phyloP scores from a whole-genome alignment of 169 alveolate species.

The Cryptosporidium sp. region DNA sequence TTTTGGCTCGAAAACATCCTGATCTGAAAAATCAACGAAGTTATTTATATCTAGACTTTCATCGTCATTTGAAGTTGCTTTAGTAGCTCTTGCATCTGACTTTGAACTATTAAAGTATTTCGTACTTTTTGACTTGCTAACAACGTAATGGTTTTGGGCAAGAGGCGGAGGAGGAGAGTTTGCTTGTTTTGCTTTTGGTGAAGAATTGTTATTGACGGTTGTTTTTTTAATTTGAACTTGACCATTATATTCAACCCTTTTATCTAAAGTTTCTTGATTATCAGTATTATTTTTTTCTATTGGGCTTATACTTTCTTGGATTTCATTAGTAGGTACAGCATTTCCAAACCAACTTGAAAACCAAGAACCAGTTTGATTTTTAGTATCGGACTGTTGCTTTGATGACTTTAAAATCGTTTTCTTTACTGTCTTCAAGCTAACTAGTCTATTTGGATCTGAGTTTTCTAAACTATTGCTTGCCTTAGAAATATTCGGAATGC shows the following conservation, averaged over 20 bases:
- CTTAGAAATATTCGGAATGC: background rate
- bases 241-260: no score
- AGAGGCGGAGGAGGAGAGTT: conserved; percentile 33
- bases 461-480: background rate
- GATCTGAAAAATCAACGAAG: background rate
- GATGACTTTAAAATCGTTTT: conserved; percentile 51
- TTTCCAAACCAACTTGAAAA: conserved; percentile 52
- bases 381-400: conserved; percentile 19
- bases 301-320: background rate
- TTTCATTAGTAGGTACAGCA: background rate
- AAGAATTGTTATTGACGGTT: background rate
- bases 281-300: background rate
- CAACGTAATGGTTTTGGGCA: background rate
- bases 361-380: conserved; percentile 15
- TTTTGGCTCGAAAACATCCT: background rate
- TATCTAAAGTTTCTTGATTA: background rate
- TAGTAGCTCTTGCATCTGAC: conserved; percentile 63
- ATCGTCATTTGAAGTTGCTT: conserved; percentile 55
- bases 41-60: conserved; percentile 11
- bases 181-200: conserved; percentile 25
- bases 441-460: background rate
- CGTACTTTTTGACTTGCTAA: background rate
- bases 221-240: background rate
- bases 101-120: background rate
- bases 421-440: conserved; percentile 16